A percentile compares a stretch with the other conserved stretches of the same genome.
Evolutionary conservation across 805 yeast genomes (phyloP).

Genomic region (Hanseniaspora meyeri): DNA sequence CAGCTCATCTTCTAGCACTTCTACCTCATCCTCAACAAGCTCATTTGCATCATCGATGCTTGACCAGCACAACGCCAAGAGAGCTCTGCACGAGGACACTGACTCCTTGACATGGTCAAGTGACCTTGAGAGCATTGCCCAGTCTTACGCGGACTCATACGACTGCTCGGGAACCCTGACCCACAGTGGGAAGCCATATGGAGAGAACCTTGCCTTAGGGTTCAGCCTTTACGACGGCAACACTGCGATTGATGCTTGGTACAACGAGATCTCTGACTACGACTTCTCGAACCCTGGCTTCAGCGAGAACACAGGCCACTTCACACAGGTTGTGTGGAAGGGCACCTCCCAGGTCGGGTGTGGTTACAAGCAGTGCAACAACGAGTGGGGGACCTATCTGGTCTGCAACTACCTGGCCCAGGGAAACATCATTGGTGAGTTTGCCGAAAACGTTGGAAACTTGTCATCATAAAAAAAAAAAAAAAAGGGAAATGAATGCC

Average conservation of each 20-base stretch:
- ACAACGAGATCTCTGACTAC: conserved; percentile 49
- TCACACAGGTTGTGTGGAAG: conserved; percentile 77
- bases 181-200: conserved; percentile 64
- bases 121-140: conserved; percentile 44
- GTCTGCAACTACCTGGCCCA: conserved; percentile 65
- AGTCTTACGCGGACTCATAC: conserved; percentile 42
- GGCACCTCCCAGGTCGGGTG: conserved; percentile 59
- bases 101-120: conserved; percentile 40
- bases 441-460: conserved; percentile 27
- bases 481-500: conserved; percentile 19
- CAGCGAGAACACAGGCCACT: conserved; percentile 53
- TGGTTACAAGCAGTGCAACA: conserved; percentile 51
- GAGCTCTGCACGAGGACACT: conserved; percentile 39
- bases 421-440: conserved; percentile 56
- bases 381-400: conserved; percentile 46
- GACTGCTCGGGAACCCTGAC: conserved; percentile 42
- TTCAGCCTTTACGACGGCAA: conserved; percentile 31
- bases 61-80: conserved; percentile 48
- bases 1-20: background rate
- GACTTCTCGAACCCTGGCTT: conserved; percentile 39
- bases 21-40: conserved; percentile 18
- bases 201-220: conserved; percentile 75
- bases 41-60: conserved; percentile 33
- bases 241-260: conserved; percentile 63
- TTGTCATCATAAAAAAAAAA: too few species aligned